phyloP scores from a whole-genome alignment of 2,329 filamentous ascomycete genomes.

The Fonsecaea nubica region DNA sequence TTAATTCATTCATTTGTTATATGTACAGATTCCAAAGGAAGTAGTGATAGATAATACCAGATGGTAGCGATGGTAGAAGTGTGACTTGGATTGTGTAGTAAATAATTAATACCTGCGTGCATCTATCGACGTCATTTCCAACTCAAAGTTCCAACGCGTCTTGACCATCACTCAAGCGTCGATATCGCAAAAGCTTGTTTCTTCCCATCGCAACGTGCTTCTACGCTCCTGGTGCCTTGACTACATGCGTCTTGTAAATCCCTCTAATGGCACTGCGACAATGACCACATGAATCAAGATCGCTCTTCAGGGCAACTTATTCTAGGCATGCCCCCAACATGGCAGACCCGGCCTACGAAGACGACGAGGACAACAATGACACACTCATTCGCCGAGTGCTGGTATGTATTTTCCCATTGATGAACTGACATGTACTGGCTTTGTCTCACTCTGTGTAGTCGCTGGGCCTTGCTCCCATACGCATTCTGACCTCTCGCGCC shows the following conservation, averaged over 20 bases:
- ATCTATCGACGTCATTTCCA: conserved; percentile 13
- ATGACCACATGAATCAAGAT: conserved; percentile 4
- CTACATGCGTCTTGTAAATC: background rate
- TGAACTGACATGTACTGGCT: background rate
- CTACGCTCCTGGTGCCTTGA: background rate
- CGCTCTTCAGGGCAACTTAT: background rate
- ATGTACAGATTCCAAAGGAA: no score
- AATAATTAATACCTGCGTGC: background rate
- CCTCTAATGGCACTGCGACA: background rate
- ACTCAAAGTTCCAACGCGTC: conserved; percentile 9
- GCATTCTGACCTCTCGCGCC: conserved; percentile 63
- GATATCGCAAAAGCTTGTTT: background rate
- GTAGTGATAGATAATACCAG: no score
- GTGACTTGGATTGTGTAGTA: no score
- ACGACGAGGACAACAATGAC: conserved; percentile 12
- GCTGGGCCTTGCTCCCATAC: conserved; percentile 60
- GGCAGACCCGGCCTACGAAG: conserved; percentile 17
- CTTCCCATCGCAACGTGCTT: background rate
- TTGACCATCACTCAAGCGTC: background rate
- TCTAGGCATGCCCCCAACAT: conserved; percentile 16
- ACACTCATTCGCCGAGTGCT: conserved; percentile 27
- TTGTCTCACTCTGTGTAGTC: conserved; percentile 50
- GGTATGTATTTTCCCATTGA: conserved; percentile 21
- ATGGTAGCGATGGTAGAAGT: no score
- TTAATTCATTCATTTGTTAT: background rate